Evolutionary conservation across 225 moss, liverwort and hornwort genomes (phyloP).

Genomic region (Pseudoscleropodium purum): DNA sequence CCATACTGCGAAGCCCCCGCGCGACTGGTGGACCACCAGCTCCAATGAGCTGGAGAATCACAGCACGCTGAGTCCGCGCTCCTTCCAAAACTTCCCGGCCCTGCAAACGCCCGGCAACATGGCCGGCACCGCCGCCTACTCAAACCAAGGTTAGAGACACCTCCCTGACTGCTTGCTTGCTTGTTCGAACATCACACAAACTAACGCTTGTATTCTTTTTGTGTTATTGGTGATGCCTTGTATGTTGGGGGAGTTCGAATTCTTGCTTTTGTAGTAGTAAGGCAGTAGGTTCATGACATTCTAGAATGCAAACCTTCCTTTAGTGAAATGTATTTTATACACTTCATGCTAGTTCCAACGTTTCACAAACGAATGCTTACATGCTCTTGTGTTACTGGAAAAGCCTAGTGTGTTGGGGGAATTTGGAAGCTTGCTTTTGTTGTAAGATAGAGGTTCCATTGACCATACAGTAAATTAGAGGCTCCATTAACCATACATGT

Average conservation of each 20-base stretch:
- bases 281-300: not conserved
- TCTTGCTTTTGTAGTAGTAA: not conserved
- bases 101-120: conserved; percentile 4
- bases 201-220: not conserved
- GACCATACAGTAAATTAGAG: not conserved
- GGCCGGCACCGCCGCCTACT: conserved; percentile 10
- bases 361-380: not conserved
- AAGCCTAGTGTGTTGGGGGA: not conserved
- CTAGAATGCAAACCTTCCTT: not conserved
- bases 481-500: not conserved
- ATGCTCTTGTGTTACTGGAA: not conserved
- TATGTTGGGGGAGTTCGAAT: not conserved
- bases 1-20: conserved; percentile 32
- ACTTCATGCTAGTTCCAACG: not conserved
- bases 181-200: not conserved
- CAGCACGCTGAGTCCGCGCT: conserved; percentile 35
- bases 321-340: no score
- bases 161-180: not conserved
- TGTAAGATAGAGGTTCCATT: not conserved
- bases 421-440: not conserved
- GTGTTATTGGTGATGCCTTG: not conserved
- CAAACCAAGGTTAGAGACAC: conserved; percentile 23
- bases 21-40: conserved; percentile 50
- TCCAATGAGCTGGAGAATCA: conserved; percentile 44
- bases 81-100: conserved; percentile 43